Base-by-base conservation (phyloP, 129 eudicot species). In the Artemisia annua region DNA sequence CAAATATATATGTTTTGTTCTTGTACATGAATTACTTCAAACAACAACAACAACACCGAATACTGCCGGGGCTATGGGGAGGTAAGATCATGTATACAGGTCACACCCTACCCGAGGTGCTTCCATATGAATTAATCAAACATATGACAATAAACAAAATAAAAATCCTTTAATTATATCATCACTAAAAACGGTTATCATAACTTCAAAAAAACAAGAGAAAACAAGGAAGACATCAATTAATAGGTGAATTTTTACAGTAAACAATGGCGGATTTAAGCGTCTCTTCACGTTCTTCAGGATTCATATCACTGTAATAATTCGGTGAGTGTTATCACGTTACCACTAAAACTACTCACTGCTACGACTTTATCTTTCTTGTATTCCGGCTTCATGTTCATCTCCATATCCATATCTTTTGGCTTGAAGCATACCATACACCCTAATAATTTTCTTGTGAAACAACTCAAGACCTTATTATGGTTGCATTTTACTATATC, bases 251-350 rank as follows among this genome's bases (percentile, higher is more conserved):
- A 11, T 26, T 46, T 54, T 83, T 83, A 70, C 86, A 78, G 49
- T 74, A 79, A 66, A 50, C 63, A 56, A 83, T 83, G 58, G 71
- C 78, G 7, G 86, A 70, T 66, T 70, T 83, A 16, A 83, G 74
- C 48, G 64, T 74, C 66, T 83, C 83, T 0, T 70, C 78, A 4
- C 86, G 83, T 55, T 83, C 83, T 64, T 78, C 86, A 24, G 58
- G 22, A 69, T 58, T 78, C 86, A 83, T 83, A 20, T 65, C 30
- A 14, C 75, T 78, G 18, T 83, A 83, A 70, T 58, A 79, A 56
- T 74, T 70, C 1, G 82, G 83, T 3, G 77, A 78, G 1, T 26
- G 64, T 61, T 61, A 55, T 49, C 32, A 13, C 8, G 48, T 66
- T 75, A 30, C 49, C 44, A 30, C 44, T 49, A 52, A 26, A 15